Evolutionary conservation across 1,139 yeast species (phyloP), one percentile per base, ranked within the genome.

Genomic region (Geotrichum restrictum): DNA sequence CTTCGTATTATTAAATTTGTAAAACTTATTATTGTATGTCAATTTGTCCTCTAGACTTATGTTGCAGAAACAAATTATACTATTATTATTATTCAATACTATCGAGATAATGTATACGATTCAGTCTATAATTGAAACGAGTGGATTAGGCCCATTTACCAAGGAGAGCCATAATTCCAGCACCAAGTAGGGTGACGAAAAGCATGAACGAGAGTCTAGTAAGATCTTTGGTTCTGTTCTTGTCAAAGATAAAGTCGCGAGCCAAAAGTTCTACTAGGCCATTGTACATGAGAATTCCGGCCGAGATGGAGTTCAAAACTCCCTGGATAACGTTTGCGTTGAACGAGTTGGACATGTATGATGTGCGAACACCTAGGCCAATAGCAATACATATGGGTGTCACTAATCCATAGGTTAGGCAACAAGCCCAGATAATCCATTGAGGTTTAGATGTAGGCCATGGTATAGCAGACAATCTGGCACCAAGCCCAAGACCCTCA

Each of bases 121-220:
- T n/a, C n/a, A n/a, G n/a, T n/a, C n/a, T n/a, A n/a, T n/a, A n/a
- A n/a, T n/a, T n/a, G n/a, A n/a, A n/a, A n/a, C n/a, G n/a, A n/a
- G n/a, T n/a, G n/a, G n/a, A n/a, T n/a, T 66, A 88, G 13, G 95
- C 95, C 96, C 96, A 88, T 67, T 79, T 82, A 56, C 95, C 96
- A 53, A 88, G 73, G 54, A 88, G 73, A 1, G 95, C 94, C 96
- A 88, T 88, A 51, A 86, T 68, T 47, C 87, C 94, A 16, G 89
- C 84, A 56, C 96, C 95, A 57, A 75, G 67, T 7, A 41, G 13
- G 6, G 44, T 37, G 22, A 34, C 21, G 22, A 21, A 11, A 63
- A 84, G 75, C 81, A 84, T 66, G 42, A 66, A 49, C 21, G 49
- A 46, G 48, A 62, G 65, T 19, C 65, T 69, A 8, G 33, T 39